phyloP scores from a whole-genome alignment of 2,329 filamentous ascomycete genomes.

The Xylariaceae sp. region DNA sequence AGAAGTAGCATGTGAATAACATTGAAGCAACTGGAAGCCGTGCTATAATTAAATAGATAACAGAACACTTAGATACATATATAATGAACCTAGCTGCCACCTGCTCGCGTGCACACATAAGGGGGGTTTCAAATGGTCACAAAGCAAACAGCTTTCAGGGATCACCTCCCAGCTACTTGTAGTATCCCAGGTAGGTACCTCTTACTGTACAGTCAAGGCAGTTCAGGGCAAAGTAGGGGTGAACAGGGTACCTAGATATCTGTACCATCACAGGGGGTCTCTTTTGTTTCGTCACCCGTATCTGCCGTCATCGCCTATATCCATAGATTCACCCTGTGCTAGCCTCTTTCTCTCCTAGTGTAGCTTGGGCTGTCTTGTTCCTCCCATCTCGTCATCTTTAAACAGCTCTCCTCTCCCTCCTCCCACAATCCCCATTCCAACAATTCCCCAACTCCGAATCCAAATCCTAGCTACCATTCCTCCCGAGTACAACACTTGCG shows the following conservation, averaged over 20 bases:
- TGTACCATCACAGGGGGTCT: no score
- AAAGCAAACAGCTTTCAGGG: no score
- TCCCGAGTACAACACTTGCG: background rate
- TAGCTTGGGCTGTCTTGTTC: conserved; percentile 22
- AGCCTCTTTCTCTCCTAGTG: conserved; percentile 30
- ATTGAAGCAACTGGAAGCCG: background rate
- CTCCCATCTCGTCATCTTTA: conserved; percentile 31
- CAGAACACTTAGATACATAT: no score
- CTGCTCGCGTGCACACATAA: background rate
- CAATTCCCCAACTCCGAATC: conserved; percentile 22
- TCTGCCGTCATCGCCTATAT: conserved; percentile 35
- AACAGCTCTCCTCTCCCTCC: conserved; percentile 25
- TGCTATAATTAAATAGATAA: no score
- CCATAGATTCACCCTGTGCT: conserved; percentile 22
- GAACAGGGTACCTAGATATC: no score
- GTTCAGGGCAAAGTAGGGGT: background rate
- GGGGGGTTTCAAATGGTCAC: no score
- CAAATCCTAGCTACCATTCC: conserved; percentile 27
- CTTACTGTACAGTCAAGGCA: no score
- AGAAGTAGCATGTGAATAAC: background rate
- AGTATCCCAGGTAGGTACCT: no score
- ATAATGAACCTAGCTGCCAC: conserved; percentile 10
- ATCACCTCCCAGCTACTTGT: no score
- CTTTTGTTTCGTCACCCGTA: conserved; percentile 25
- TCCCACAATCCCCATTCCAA: conserved; percentile 33